Evolutionary conservation across 73 alveolate species (phyloP).

Genomic region (Stentor roeselii): DNA sequence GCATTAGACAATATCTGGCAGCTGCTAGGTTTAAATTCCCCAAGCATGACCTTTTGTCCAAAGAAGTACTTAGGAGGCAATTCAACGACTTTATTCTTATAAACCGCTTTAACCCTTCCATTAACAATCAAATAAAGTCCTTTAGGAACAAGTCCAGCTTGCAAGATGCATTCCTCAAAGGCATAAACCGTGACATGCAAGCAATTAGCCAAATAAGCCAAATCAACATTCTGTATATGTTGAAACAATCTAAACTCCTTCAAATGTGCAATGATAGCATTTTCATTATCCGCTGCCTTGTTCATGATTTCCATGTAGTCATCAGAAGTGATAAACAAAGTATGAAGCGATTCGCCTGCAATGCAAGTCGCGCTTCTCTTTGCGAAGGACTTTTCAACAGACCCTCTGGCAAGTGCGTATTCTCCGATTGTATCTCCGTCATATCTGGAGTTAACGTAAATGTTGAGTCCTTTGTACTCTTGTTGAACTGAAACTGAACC

Average conservation of each 20-base stretch:
- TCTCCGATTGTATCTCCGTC: constrained; percentile 18
- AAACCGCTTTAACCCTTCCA: constrained; percentile 4
- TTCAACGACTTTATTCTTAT: not conserved
- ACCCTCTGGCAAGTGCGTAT: constrained; percentile 18
- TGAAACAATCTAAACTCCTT: not conserved
- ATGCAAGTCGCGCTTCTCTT: constrained; percentile 19
- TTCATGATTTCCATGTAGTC: not conserved
- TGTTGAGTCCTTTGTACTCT: not conserved
- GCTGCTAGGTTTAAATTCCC: not conserved
- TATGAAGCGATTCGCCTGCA: constrained; percentile 13
- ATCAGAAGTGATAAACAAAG: not conserved
- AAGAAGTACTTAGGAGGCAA: not conserved
- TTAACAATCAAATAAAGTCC: not conserved
- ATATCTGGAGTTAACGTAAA: constrained; percentile 6
- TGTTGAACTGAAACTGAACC: constrained; percentile 28
- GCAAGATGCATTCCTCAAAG: not conserved
- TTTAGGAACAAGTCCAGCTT: not conserved
- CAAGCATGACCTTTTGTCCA: constrained; percentile 1
- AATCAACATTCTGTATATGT: not conserved
- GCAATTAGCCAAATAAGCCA: not conserved
- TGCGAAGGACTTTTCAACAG: not conserved
- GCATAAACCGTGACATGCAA: not conserved
- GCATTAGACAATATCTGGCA: not conserved
- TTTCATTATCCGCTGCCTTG: not conserved
- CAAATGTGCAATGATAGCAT: not conserved